Evolutionary conservation across 495 filamentous ascomycete genomes (phyloP), one percentile per base, ranked within the genome.

Genomic region (Mycothermus thermophilus): DNA sequence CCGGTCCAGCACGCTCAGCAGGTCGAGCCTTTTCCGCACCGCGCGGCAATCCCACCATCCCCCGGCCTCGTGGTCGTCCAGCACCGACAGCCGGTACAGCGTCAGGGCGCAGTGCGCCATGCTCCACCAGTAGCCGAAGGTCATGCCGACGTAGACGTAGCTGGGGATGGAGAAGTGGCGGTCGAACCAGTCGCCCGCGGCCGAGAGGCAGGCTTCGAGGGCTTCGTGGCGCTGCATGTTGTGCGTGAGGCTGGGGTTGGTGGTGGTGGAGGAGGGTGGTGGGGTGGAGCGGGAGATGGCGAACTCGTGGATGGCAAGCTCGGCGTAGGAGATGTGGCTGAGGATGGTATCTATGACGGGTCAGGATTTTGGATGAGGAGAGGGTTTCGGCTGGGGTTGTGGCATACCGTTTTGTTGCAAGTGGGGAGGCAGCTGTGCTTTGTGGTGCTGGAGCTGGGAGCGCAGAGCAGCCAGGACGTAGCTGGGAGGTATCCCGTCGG

Each of bases 381-480:
- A 33, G 6, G 23, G 14, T 30, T 12, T 9, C 9, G 30, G 5
- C 21, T 20, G 15, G 8, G 13, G 16, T 3, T 12, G n/a, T 15
- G n/a, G 48, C 63, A 30, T 52, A 69, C 64, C 53, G 29, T 69
- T 50, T 15, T 55, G 37, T 32, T 52, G 53, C 2, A 64, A 28
- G 16, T 57, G 44, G 12, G 28, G 27, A 0, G 59, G 55, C 10
- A 69, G 53, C 17, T 57, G 42, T 8, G 38, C 41, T 22, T 48
- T 62, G 26, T 62, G 47, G 8, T 40, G 46, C 3, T 60, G 52
- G 8, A 75, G 47, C 30, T 71, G 58, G 0, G 55, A 43, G 30
- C 59, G 54, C 24, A 72, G 58, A 0, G 65, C 55, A 13, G 58
- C 54, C 0, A 62, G 37, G 48, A 71, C 70, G 19, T 64, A 53